Evolutionary conservation across 1,284 basidiomycete genomes (phyloP).

Genomic region (Ustilago cynodontis): DNA sequence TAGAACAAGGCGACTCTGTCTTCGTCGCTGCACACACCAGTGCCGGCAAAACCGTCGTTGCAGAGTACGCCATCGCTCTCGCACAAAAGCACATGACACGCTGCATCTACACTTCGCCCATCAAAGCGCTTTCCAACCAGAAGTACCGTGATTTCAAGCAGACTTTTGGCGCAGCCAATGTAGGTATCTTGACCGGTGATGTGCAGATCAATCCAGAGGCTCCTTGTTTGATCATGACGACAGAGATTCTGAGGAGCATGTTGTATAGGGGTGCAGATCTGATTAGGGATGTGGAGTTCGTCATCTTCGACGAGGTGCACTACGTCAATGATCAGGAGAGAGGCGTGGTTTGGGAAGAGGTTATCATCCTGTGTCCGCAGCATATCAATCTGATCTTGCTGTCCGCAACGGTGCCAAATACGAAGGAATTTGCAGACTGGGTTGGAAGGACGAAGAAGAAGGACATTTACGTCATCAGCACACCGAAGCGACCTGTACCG

Average conservation of each 20-base stretch:
- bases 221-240: constrained; percentile 87
- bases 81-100: constrained; percentile 98
- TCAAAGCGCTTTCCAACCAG: constrained; percentile 98
- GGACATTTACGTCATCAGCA: constrained; percentile 99
- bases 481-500: constrained; percentile 94
- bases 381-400: constrained; percentile 76
- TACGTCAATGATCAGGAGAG: constrained; percentile 99
- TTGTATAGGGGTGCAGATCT: constrained; percentile 84
- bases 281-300: constrained; percentile 98
- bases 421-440: constrained; percentile 99
- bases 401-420: constrained; percentile 98
- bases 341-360: constrained; percentile 99
- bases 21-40: constrained; percentile 99
- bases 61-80: constrained; percentile 97
- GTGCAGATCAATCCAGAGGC: constrained; percentile 99
- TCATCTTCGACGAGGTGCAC: constrained; percentile 99
- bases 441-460: constrained; percentile 99
- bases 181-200: constrained; percentile 97
- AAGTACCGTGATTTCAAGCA: constrained; percentile 99
- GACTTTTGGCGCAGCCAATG: constrained; percentile 89
- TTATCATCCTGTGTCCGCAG: constrained; percentile 79
- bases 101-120: constrained; percentile 98
- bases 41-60: constrained; percentile 99
- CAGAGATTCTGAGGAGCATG: constrained; percentile 99
- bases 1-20: constrained; percentile 96